A percentile compares a stretch with the other conserved stretches of the same genome.
phyloP scores from a whole-genome alignment of 306 rosid genomes.

The Sindora glabra region DNA sequence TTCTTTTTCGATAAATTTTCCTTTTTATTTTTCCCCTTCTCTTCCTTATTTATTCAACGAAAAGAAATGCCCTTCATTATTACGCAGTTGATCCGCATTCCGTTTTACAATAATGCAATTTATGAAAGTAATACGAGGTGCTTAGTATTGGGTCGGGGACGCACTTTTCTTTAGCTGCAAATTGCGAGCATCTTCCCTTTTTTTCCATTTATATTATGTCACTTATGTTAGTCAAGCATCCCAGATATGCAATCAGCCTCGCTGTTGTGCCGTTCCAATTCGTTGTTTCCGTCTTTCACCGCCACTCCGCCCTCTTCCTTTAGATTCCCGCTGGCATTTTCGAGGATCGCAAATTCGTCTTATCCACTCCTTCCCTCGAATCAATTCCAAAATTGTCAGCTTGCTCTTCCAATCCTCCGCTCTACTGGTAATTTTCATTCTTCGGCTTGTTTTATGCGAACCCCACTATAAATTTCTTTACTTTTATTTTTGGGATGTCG shows the following conservation, averaged over 20 bases:
- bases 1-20: no score
- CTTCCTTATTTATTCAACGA: background rate
- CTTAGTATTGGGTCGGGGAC: background rate
- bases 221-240: background rate
- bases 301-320: background rate
- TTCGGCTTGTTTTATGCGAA: background rate
- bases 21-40: no score
- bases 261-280: slow-evolving; percentile 14
- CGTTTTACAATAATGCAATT: background rate
- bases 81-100: background rate
- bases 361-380: background rate
- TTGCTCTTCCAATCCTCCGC: slow-evolving; percentile 13
- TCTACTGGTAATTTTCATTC: slow-evolving; percentile 21
- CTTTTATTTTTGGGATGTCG: background rate
- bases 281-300: slow-evolving; percentile 15
- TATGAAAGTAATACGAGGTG: background rate
- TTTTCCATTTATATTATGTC: background rate
- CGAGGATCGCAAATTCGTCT: background rate
- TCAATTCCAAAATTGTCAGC: slow-evolving; percentile 6
- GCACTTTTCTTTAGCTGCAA: background rate
- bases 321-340: slow-evolving; percentile 18
- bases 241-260: slow-evolving; percentile 26
- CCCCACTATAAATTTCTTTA: background rate
- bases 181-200: background rate
- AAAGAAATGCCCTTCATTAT: background rate